These are phyloP conservation scores for Limonomyces culmigenus DNA, from an alignment of 1,284 basidiomycete genomes.

Conservation along the genomic window DNA sequence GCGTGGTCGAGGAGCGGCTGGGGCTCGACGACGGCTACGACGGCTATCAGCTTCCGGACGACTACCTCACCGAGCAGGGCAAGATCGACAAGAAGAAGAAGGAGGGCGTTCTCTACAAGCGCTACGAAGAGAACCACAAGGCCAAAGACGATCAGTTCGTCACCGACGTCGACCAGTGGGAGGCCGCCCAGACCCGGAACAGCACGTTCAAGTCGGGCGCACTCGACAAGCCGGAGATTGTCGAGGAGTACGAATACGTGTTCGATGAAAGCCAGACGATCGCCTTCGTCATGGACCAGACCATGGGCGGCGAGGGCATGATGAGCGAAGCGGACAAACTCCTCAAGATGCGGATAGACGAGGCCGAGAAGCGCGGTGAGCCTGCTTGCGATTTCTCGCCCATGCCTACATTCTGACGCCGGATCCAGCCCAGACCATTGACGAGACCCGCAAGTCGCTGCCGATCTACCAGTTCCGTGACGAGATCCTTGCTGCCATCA, in stretches of 20 bases:
- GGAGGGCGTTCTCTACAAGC: slow-evolving; percentile 82
- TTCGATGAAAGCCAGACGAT: slow-evolving; percentile 97
- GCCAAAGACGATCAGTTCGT: slow-evolving; percentile 83
- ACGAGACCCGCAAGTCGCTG: slow-evolving; percentile 80
- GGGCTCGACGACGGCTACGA: slow-evolving; percentile 90
- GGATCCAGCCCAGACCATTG: slow-evolving; percentile 64
- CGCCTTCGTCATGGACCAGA: slow-evolving; percentile 81
- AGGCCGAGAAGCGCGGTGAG: slow-evolving; percentile 79
- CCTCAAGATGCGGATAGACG: slow-evolving; percentile 78
- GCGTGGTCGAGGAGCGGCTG: slow-evolving; percentile 84
- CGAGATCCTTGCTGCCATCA: slow-evolving; percentile 77
- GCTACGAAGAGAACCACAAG: slow-evolving; percentile 78
- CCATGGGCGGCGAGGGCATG: slow-evolving; percentile 46
- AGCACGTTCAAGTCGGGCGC: slow-evolving; percentile 83
- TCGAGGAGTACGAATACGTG: slow-evolving; percentile 90
- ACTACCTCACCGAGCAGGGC: slow-evolving; percentile 98
- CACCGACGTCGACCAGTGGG: slow-evolving; percentile 95
- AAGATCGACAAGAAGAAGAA: slow-evolving; percentile 97
- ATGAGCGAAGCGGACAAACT: slow-evolving; percentile 81
- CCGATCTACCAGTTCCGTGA: slow-evolving; percentile 83
- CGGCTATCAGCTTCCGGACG: slow-evolving; percentile 88
- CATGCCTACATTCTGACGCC: slow-evolving; percentile 1
- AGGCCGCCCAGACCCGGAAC: slow-evolving; percentile 79
- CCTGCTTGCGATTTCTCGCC: slow-evolving; percentile 8
- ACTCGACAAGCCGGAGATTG: slow-evolving; percentile 67